A percentile compares a stretch with the other conserved stretches of the same genome.
Evolutionary conservation across 2,329 filamentous ascomycete species (phyloP).

Genomic region (Tolypocladium tropicale): DNA sequence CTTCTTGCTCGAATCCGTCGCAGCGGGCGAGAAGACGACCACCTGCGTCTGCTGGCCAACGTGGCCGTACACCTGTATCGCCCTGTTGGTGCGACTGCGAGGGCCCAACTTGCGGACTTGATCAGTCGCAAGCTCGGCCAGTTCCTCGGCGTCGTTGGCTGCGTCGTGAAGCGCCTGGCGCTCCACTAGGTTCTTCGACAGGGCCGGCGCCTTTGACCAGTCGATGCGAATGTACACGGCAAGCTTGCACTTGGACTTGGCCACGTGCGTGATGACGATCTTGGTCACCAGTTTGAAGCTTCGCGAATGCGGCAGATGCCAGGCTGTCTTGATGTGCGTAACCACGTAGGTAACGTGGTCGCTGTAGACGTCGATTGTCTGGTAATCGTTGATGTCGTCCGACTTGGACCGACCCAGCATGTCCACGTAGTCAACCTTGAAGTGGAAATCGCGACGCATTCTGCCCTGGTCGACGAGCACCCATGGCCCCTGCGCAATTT

Average conservation of each 20-base stretch:
- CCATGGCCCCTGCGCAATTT: slow-evolving; percentile 85
- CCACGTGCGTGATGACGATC: slow-evolving; percentile 85
- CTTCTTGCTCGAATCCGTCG: slow-evolving; percentile 37
- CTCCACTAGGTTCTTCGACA: slow-evolving; percentile 53
- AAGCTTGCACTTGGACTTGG: slow-evolving; percentile 87
- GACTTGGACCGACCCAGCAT: slow-evolving; percentile 52
- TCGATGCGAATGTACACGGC: slow-evolving; percentile 81
- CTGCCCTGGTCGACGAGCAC: slow-evolving; percentile 55
- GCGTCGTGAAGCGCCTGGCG: slow-evolving; percentile 67
- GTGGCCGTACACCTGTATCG: slow-evolving; percentile 69
- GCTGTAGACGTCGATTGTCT: slow-evolving; percentile 74
- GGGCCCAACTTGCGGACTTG: slow-evolving; percentile 66
- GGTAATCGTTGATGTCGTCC: slow-evolving; percentile 64
- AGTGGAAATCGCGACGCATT: slow-evolving; percentile 70
- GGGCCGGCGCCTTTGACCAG: slow-evolving; percentile 61
- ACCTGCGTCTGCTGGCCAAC: slow-evolving; percentile 59
- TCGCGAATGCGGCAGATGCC: slow-evolving; percentile 76
- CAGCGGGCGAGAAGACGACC: slow-evolving; percentile 46
- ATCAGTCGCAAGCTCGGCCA: slow-evolving; percentile 66
- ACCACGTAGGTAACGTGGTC: slow-evolving; percentile 64
- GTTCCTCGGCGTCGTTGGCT: slow-evolving; percentile 59
- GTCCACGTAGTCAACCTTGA: slow-evolving; percentile 60
- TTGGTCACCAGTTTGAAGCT: slow-evolving; percentile 79
- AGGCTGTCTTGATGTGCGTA: slow-evolving; percentile 52
- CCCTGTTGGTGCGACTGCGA: slow-evolving; percentile 65